A percentile compares a stretch with the other conserved stretches of the same genome.
These are phyloP conservation scores for Rhodocollybia butyracea DNA, from an alignment of 768 basidiomycete genomes.

Conservation along the genomic window DNA sequence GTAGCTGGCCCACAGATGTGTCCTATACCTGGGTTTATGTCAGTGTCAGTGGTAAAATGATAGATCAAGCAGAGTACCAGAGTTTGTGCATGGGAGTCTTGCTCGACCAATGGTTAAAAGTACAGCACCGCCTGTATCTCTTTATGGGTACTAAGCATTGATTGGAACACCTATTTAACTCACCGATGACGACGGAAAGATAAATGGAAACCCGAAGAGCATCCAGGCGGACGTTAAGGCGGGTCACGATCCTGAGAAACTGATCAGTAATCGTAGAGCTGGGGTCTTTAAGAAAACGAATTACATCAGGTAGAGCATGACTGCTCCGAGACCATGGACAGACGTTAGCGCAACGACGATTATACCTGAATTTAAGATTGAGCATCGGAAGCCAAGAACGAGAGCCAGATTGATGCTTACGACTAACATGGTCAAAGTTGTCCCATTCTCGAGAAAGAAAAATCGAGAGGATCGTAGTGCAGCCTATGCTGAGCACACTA, in stretches of 20 bases:
- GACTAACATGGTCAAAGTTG: conserved; percentile 27
- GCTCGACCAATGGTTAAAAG: conserved; percentile 26
- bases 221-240: conserved; percentile 36
- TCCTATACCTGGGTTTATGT: conserved; percentile 19
- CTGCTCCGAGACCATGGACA: conserved; percentile 28
- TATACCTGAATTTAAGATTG: conserved; percentile 22
- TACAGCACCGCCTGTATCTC: conserved; percentile 26
- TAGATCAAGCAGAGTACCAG: conserved; percentile 20
- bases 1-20: conserved; percentile 28
- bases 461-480: conserved; percentile 29
- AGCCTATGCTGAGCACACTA: conserved; percentile 28
- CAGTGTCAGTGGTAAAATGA: background rate
- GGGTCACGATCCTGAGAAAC: conserved; percentile 32
- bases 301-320: conserved; percentile 36
- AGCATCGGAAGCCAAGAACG: background rate
- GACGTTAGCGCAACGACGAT: conserved; percentile 28
- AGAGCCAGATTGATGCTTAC: conserved; percentile 18
- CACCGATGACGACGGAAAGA: conserved; percentile 18
- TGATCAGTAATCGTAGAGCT: background rate
- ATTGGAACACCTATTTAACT: background rate
- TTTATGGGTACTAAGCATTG: background rate
- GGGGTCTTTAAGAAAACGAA: background rate
- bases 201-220: conserved; percentile 28
- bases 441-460: conserved; percentile 34
- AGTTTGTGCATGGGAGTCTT: conserved; percentile 31